phyloP scores from a whole-genome alignment of 257 asterid genomes.

The Penstemon davidsonii region DNA sequence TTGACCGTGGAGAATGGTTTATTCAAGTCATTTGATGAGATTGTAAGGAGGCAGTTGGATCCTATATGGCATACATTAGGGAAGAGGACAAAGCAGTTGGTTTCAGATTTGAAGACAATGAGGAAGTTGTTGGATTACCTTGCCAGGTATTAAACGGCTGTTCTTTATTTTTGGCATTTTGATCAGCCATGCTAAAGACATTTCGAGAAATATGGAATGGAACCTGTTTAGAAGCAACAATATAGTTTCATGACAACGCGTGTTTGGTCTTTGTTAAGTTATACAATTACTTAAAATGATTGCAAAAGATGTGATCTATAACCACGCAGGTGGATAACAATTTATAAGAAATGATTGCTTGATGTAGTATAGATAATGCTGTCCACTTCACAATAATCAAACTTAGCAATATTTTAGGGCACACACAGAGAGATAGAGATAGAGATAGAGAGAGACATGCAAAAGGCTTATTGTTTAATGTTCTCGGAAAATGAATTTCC shows the following conservation, averaged over 20 bases:
- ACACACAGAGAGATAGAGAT: neutral
- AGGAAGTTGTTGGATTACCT: slow-evolving; percentile 94
- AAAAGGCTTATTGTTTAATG: neutral
- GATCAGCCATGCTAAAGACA: slow-evolving; percentile 2
- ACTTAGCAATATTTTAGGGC: slow-evolving; percentile 13
- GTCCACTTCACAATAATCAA: slow-evolving; percentile 5
- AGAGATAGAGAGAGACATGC: slow-evolving; percentile 7
- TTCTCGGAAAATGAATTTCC: neutral
- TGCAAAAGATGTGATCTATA: slow-evolving; percentile 10
- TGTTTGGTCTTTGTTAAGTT: slow-evolving; percentile 3
- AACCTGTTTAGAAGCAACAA: neutral
- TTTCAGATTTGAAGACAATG: slow-evolving; percentile 91
- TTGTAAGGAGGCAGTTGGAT: slow-evolving; percentile 85
- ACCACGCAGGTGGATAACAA: slow-evolving; percentile 10
- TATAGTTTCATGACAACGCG: slow-evolving; percentile 4
- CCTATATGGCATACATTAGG: slow-evolving; percentile 99
- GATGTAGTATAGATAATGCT: slow-evolving; percentile 3
- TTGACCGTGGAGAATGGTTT: slow-evolving; percentile 92
- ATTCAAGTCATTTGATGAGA: slow-evolving; percentile 98
- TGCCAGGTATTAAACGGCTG: slow-evolving; percentile 54
- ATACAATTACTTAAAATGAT: neutral
- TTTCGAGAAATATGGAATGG: neutral
- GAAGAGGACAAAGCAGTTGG: slow-evolving; percentile 92
- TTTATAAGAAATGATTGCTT: slow-evolving; percentile 4
- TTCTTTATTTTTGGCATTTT: slow-evolving; percentile 17